phyloP scores from a whole-genome alignment of 176 grass and related monocot genomes.

The Musa schizocarpa region DNA sequence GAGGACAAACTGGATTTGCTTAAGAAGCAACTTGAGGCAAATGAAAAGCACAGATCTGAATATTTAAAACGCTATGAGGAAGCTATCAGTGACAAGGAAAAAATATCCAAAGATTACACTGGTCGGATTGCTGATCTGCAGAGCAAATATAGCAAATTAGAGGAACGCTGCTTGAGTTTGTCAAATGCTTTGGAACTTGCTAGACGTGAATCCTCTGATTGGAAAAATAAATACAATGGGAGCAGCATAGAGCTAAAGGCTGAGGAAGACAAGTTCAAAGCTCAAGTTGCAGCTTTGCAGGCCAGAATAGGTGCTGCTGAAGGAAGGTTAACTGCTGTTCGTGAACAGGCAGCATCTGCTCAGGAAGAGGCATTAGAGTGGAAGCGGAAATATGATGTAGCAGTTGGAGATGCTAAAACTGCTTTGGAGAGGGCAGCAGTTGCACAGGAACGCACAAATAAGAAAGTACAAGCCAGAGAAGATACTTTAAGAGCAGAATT shows the following conservation, averaged over 20 bases:
- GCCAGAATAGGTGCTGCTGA: slow-evolving; percentile 72
- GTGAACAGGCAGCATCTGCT: slow-evolving; percentile 87
- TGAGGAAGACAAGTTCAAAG: slow-evolving; percentile 69
- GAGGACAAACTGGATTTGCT: slow-evolving; percentile 76
- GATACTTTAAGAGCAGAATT: slow-evolving; percentile 70
- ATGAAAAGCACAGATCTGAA: slow-evolving; percentile 65
- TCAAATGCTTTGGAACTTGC: slow-evolving; percentile 48
- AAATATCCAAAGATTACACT: slow-evolving; percentile 77
- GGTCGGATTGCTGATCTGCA: slow-evolving; percentile 58
- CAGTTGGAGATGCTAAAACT: slow-evolving; percentile 64
- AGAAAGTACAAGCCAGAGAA: slow-evolving; percentile 90
- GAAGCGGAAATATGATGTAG: slow-evolving; percentile 88
- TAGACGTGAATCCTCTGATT: slow-evolving; percentile 62
- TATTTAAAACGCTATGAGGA: slow-evolving; percentile 91
- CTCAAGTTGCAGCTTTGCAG: slow-evolving; percentile 65
- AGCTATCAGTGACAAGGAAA: slow-evolving; percentile 84
- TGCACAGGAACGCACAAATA: slow-evolving; percentile 86
- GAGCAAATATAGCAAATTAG: slow-evolving; percentile 78
- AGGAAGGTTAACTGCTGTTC: slow-evolving; percentile 78
- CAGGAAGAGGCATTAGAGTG: slow-evolving; percentile 94
- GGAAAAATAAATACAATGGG: slow-evolving; percentile 71
- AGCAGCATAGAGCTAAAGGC: slow-evolving; percentile 54
- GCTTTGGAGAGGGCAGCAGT: slow-evolving; percentile 83
- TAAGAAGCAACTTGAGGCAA: slow-evolving; percentile 77
- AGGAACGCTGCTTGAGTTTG: slow-evolving; percentile 63